Percentiles rank a stretch among this genome's conserved stretches.
Evolutionary conservation across 129 eudicot species (phyloP).

Genomic region (Escallonia herrerae): DNA sequence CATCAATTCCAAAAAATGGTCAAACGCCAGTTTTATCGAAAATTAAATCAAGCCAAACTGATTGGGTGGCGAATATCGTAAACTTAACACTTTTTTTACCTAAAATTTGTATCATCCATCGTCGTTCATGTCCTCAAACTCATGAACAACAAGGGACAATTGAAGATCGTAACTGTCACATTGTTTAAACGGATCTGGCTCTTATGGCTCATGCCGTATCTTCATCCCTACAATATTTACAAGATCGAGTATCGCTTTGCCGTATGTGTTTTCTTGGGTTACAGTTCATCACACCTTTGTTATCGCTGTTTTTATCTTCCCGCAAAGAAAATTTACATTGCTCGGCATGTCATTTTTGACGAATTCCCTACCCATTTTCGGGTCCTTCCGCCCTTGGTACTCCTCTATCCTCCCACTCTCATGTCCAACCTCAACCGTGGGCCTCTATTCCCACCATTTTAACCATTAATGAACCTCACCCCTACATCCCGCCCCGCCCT

Average conservation of each 20-base stretch:
- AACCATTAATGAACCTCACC: background rate
- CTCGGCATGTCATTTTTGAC: background rate
- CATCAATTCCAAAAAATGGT: background rate
- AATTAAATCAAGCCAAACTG: background rate
- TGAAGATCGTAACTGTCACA: background rate
- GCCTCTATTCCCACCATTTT: background rate
- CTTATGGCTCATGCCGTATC: background rate
- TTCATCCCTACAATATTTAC: background rate
- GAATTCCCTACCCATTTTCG: background rate
- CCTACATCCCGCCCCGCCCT: too few relatives aligned
- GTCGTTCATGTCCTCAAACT: background rate
- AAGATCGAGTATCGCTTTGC: background rate
- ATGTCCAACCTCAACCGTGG: background rate
- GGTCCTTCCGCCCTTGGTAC: background rate
- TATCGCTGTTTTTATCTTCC: background rate
- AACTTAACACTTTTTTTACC: background rate
- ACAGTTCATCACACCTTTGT: background rate
- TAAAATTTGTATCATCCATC: background rate
- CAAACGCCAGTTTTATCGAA: background rate
- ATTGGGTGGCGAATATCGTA: constrained; percentile 7
- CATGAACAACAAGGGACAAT: constrained; percentile 8
- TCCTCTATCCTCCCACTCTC: background rate
- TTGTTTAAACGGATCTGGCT: constrained; percentile 1
- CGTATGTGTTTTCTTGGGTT: background rate
- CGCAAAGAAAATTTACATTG: background rate